Conservation (phyloP, 2,329 filamentous ascomycete genomes). For the Pseudocercospora fuligena region DNA sequence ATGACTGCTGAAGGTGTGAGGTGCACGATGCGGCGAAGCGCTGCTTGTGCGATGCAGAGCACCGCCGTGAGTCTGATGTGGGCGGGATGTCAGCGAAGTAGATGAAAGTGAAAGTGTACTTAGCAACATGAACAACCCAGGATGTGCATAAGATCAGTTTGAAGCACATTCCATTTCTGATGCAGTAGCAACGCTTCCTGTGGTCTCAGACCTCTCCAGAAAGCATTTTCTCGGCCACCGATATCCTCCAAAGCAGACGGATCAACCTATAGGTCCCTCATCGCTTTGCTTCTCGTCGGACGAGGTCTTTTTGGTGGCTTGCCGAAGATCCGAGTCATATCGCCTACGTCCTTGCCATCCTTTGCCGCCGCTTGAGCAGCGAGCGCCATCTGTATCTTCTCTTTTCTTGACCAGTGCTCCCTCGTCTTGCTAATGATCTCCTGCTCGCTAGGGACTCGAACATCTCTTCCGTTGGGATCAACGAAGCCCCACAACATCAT, state of each 20-base stretch:
- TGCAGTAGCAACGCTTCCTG: background rate
- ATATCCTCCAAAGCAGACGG: background rate
- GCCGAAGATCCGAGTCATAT: background rate
- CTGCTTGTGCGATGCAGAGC: background rate
- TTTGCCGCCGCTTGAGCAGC: background rate
- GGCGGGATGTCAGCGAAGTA: background rate
- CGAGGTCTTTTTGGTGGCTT: background rate
- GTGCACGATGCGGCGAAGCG: background rate
- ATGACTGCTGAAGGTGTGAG: background rate
- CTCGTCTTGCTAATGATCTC: conserved; percentile 9
- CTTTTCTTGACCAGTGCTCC: conserved; percentile 16
- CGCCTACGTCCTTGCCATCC: background rate
- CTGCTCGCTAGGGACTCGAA: conserved; percentile 11
- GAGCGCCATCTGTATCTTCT: conserved; percentile 12
- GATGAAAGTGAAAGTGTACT: background rate
- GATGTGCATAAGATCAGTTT: background rate
- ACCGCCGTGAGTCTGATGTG: background rate
- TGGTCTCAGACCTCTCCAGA: background rate
- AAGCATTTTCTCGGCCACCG: background rate
- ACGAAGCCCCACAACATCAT: conserved; percentile 65
- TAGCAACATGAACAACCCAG: background rate
- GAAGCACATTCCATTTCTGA: background rate
- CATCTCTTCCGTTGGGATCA: background rate
- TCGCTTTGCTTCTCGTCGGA: background rate
- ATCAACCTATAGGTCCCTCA: background rate